These are phyloP conservation scores for Capillidium heterosporum DNA, from an alignment of 371 early-diverging fungal species.

Conservation along the genomic window DNA sequence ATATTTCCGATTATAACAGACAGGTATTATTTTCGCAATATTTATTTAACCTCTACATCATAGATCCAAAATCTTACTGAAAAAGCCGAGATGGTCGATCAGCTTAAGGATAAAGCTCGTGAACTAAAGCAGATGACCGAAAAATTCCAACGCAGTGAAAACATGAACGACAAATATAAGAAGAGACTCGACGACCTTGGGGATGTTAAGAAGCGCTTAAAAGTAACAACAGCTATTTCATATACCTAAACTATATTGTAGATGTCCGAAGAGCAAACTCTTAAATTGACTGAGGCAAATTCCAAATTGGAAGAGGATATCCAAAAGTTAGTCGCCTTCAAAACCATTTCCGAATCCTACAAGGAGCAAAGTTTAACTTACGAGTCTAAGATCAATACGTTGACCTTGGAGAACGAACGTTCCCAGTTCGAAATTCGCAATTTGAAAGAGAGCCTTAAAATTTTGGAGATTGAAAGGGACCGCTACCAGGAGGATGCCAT, in stretches of 20 bases:
- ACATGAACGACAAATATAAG: constrained; percentile 85
- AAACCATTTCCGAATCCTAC: constrained; percentile 67
- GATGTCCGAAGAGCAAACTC: constrained; percentile 61
- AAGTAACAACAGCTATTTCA: constrained; percentile 16
- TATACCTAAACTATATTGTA: constrained; percentile 5
- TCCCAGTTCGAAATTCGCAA: constrained; percentile 49
- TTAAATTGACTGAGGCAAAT: constrained; percentile 37
- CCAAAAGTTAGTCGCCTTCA: constrained; percentile 53
- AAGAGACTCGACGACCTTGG: constrained; percentile 76
- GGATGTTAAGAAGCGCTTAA: constrained; percentile 56
- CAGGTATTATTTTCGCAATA: constrained; percentile 17
- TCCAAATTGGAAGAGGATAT: constrained; percentile 70
- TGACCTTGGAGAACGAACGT: constrained; percentile 50
- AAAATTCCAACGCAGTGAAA: constrained; percentile 76
- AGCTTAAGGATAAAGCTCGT: constrained; percentile 71
- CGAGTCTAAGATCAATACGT: constrained; percentile 45
- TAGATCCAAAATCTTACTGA: constrained; percentile 31
- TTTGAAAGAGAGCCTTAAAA: constrained; percentile 33
- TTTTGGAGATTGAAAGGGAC: constrained; percentile 38
- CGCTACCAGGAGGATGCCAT: constrained; percentile 56
- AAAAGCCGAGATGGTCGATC: constrained; percentile 42
- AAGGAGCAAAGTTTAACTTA: constrained; percentile 58
- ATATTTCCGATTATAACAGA: constrained; percentile 43
- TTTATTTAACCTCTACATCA: background rate
- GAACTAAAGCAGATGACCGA: constrained; percentile 78